Percentiles rank a stretch among this genome's conserved stretches.
Conservation (phyloP, 345 rosid species). For the Trapa incisa region DNA sequence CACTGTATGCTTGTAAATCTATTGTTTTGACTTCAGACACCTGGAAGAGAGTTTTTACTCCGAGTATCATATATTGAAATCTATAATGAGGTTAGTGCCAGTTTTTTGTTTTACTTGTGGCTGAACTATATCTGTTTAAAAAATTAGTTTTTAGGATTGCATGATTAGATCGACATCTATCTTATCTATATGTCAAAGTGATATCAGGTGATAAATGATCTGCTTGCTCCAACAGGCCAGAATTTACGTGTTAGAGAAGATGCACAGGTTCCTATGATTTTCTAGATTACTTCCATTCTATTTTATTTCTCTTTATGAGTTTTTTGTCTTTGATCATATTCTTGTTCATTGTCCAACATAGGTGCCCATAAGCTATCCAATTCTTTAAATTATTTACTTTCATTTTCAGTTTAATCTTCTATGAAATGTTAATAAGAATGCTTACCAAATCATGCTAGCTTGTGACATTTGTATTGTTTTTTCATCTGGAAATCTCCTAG, state of each 20-base stretch:
- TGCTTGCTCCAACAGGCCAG: conserved; percentile 98
- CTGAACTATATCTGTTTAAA: not conserved
- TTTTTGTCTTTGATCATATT: not conserved
- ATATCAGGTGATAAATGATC: conserved; percentile 92
- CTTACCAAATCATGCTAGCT: not conserved
- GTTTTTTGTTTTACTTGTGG: not conserved
- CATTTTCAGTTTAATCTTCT: not conserved
- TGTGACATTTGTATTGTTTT: too few species aligned
- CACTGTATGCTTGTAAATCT: too few species aligned
- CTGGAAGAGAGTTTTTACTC: conserved; percentile 94
- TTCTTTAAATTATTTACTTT: not conserved
- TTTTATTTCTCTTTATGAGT: not conserved
- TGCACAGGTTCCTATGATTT: conserved; percentile 51
- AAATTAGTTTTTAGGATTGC: not conserved
- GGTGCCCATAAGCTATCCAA: too few species aligned
- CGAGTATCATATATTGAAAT: conserved; percentile 99
- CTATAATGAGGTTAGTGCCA: conserved; percentile 76
- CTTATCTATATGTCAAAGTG: conserved; percentile 15
- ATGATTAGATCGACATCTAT: not conserved
- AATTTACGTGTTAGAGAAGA: conserved; percentile 99
- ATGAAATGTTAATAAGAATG: not conserved
- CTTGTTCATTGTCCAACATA: not conserved
- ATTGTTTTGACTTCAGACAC: conserved; percentile 51
- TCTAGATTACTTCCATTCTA: not conserved
- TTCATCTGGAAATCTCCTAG: too few species aligned